Evolutionary conservation across 352 stramenopile species (phyloP), one percentile per base, ranked within the genome.

Genomic region (Pilasporangium apinafurcum): DNA sequence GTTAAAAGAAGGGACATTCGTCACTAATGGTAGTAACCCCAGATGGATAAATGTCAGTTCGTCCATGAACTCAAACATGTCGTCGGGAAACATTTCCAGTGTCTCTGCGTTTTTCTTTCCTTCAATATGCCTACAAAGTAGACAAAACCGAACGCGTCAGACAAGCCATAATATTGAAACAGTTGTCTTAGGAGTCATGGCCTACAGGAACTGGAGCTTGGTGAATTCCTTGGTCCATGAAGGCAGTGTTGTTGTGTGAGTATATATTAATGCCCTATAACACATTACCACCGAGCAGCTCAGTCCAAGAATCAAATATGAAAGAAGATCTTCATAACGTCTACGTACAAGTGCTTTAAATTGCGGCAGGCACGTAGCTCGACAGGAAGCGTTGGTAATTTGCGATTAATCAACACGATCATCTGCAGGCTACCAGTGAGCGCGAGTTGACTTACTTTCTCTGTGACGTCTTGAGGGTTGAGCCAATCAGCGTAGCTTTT

Each of bases 231-330:
- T 72, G 28, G 52, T 54, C 64, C 68, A 74, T 2, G 26, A 33
- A 5, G 68, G 62, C 12, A 80, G n/a, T 4, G 41, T 55, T 10
- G 45, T 22, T 0, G 56, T 80, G 33, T 74, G 54, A 0, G 64
- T 67, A 36, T 80, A 71, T 3, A 69, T 51, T 13, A 81, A 44
- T 0, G 68, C 59, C 12, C 64, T 80, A 30, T 29, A 31, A 43
- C 12, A 24, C 46, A 51, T 8, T 34, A 18, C 9, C 16, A 31
- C 1, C 40, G 13, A 27, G 8, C 0, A 13, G 17, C 9, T 24
- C 14, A n/a, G 14, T 22, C 0, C 17, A 8, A 34, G 25, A 25
- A 5, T 7, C 14, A 14, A 34, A 5, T 8, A 4, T 18, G 13
- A 35, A 12, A 20, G 13, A 4, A 13, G 14, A 9, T 3, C 17